phyloP scores from a whole-genome alignment of 371 early-diverging fungal species.

The Syncephalis plumigaleata region DNA sequence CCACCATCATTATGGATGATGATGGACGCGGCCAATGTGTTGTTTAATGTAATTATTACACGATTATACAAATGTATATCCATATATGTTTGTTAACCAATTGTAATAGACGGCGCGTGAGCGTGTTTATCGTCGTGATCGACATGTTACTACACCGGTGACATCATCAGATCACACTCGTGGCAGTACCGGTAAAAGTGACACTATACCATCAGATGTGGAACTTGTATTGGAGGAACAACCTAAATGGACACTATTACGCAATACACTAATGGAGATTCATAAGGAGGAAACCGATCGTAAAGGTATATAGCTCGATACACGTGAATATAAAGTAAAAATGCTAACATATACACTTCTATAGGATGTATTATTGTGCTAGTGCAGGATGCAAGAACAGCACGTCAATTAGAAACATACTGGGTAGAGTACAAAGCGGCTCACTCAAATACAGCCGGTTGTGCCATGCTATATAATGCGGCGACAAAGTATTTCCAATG shows the following conservation, averaged over 20 bases:
- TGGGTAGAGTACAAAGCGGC: conserved; percentile 9
- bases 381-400: conserved; percentile 46
- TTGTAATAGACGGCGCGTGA: neutral
- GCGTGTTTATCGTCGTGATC: neutral
- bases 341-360: too few species aligned
- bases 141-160: neutral
- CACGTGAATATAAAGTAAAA: too few species aligned
- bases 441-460: neutral
- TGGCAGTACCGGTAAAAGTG: conserved; percentile 3
- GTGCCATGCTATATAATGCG: neutral
- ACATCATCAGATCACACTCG: neutral
- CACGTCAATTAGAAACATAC: conserved; percentile 42
- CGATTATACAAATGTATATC: neutral
- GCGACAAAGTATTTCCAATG: neutral
- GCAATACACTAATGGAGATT: conserved; percentile 55
- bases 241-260: conserved; percentile 78
- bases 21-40: conserved; percentile 65
- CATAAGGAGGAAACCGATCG: conserved; percentile 22
- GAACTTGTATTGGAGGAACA: conserved; percentile 67
- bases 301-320: too few species aligned
- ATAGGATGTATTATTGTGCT: conserved; percentile 11
- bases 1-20: conserved; percentile 60
- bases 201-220: conserved; percentile 34
- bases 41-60: conserved; percentile 25
- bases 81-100: too few species aligned